Base-by-base conservation (phyloP, 805 yeast species). In the Starmerella vaccinii region DNA sequence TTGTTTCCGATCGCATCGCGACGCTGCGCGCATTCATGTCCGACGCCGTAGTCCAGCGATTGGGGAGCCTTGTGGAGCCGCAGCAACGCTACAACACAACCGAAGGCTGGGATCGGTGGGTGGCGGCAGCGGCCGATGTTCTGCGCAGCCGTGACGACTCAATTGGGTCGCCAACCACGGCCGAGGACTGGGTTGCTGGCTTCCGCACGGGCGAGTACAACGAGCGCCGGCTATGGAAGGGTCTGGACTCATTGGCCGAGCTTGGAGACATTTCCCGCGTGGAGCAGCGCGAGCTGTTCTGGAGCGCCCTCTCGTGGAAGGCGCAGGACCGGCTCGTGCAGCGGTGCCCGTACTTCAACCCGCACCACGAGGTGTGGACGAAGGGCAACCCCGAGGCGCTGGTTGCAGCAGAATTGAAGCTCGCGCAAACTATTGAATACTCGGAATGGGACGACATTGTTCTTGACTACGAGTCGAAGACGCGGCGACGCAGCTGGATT, bases 11-110 rank as follows among this genome's bases (percentile, higher is more conserved):
- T 23, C 33, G 45, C 26, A 41, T 41, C 15, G 19, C 5, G n/a
- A 41, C 45, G 33, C 23, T 41, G 18, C 35, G 45, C 29, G 10
- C 16, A 13, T 41, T 41, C 45, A 41, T 41, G 45, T 26, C 45
- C 5, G 24, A 16, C 5, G 23, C 4, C 1, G 45, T 26, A 7
- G 18, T 41, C n/a, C 6, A 18, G 22, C 34, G 16, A 8, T 16
- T 41, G 2, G 45, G 45, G 21, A n/a, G 23, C 23, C 18, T 16
- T 12, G 23, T 41, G 32, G 19, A 27, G 23, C 45, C 45, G 34
- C 32, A 27, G 8, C 35, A 33, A n/a, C 45, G 45, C 12, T 41
- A 16, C 18, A 13, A n/a, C 23, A 41, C 32, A 2, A 16, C 34
- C 4, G 19, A 26, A 9, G 45, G 45, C 7, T 41, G 45, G 45